Evolutionary conservation across 139 green algal genomes (phyloP), one percentile per base, ranked within the genome.

Genomic region (Diplosphaera chodatii): DNA sequence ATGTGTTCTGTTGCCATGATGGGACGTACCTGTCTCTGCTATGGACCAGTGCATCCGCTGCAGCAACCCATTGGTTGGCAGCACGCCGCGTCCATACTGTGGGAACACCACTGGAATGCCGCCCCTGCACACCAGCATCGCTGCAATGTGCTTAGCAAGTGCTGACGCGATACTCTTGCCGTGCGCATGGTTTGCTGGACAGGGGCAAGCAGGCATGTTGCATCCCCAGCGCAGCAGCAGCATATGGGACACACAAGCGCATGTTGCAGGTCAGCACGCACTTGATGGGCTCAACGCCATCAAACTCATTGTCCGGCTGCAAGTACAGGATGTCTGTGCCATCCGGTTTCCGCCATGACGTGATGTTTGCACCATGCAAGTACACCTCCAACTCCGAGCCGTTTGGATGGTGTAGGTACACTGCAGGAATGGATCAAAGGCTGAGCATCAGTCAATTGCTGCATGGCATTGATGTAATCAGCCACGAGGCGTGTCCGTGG

Each of bases 31-130:
- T 23, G 67, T 77, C 22, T 67, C 71, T 31, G 70, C 67, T 40
- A 86, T 59, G 20, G 76, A 82, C 82, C 81, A 86, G 48, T 86
- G 79, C 30, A 82, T 63, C 41, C 77, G 15, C 5, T 68, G 65
- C 59, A 86, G 55, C 25, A 87, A 70, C 63, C 82, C 80, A 40
- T 84, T 23, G 10, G 37, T 70, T 21, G 79, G 80, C 64, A 87
- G 69, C 20, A 20, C 28, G 6, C 76, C 71, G 1, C 22, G 32
- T 15, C 80, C 80, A 6, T 68, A 63, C 59, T 82, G 78, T 23
- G 80, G 82, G 67, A 78, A 87, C 1, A 67, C 69, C 23, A 84
- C 27, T 18, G 70, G 63, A 30, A 86, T 64, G 37, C 79, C 79
- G 28, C 79, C 81, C 40, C 68, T 83, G 68, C 40, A 74, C 25